Evolutionary conservation across 169 alveolate species (phyloP).

Genomic region (Sarcocystis neurona): DNA sequence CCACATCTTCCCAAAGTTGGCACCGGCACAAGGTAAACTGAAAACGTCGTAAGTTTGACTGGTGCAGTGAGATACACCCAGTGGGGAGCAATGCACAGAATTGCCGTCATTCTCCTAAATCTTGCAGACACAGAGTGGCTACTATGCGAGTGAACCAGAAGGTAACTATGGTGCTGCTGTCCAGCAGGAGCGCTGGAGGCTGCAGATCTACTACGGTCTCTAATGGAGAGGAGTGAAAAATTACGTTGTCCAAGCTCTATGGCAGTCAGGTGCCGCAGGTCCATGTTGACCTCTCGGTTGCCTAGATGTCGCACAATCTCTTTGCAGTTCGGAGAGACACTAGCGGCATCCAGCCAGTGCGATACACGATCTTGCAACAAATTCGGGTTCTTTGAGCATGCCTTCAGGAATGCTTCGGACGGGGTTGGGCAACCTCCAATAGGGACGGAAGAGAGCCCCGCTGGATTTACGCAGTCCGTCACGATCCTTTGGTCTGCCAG

Average conservation of each 20-base stretch:
- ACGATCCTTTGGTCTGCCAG: background rate
- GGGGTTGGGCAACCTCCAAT: conserved; percentile 9
- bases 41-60: background rate
- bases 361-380: background rate
- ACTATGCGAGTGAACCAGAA: background rate
- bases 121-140: background rate
- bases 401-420: background rate
- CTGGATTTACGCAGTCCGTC: background rate
- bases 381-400: background rate
- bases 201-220: background rate
- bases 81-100: too few relatives aligned
- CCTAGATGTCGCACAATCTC: background rate
- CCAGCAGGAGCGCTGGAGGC: background rate
- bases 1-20: background rate
- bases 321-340: background rate
- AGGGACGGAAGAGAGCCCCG: background rate
- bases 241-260: conserved; percentile 10
- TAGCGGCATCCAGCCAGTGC: background rate
- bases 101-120: background rate
- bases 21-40: background rate
- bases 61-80: background rate
- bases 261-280: background rate
- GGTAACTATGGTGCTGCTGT: background rate
- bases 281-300: background rate
- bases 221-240: background rate